These are phyloP conservation scores for Penicillium sp. DNA, from an alignment of 2,329 filamentous ascomycete species.

Conservation along the genomic window DNA sequence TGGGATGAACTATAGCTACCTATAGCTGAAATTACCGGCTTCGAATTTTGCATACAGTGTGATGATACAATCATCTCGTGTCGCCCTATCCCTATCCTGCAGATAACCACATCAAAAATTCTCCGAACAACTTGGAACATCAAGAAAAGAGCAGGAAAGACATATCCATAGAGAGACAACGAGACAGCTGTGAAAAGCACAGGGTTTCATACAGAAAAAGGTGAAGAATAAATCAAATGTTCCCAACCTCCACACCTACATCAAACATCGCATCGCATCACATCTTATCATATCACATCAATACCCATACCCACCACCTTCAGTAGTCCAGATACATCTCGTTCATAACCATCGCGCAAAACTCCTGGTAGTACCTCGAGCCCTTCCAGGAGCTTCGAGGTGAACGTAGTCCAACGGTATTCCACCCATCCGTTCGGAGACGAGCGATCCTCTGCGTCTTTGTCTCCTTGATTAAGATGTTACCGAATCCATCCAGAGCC, in stretches of 20 bases:
- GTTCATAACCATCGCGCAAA: conserved; percentile 41
- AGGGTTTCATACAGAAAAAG: too few species aligned
- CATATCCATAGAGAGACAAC: background rate
- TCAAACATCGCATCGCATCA: too few species aligned
- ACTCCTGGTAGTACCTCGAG: conserved; percentile 39
- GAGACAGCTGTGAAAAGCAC: too few species aligned
- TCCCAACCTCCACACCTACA: too few species aligned
- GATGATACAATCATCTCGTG: background rate
- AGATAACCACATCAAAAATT: background rate
- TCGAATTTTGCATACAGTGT: too few species aligned
- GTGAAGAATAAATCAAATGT: too few species aligned
- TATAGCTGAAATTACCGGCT: too few species aligned
- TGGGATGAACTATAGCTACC: too few species aligned
- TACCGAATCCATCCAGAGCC: conserved; percentile 20
- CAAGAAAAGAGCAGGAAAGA: background rate
- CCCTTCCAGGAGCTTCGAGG: conserved; percentile 42
- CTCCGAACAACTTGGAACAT: background rate
- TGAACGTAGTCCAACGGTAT: conserved; percentile 41
- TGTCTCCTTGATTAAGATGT: conserved; percentile 33
- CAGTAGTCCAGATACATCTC: conserved; percentile 37
- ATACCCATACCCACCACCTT: background rate
- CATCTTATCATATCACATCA: background rate
- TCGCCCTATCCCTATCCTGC: too few species aligned
- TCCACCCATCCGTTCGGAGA: conserved; percentile 42
- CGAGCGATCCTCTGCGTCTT: conserved; percentile 39